Conservation (phyloP, 257 asterid genomes). For the Nicotiana tomentosiformis region DNA sequence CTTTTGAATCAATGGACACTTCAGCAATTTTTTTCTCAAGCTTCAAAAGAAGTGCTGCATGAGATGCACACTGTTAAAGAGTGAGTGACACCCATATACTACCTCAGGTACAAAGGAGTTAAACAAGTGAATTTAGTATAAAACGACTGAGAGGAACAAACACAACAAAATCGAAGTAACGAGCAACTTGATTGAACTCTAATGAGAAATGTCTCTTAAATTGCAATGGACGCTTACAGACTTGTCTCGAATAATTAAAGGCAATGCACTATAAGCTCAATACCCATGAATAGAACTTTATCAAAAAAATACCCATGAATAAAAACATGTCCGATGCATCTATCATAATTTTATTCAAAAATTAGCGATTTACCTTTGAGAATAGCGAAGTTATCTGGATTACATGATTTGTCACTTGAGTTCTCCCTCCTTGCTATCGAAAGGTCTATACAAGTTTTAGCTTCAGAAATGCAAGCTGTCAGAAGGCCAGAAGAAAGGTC, state of each 20-base stretch:
- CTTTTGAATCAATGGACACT: slow-evolving; percentile 80
- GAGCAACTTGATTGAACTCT: neutral
- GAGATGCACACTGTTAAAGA: slow-evolving; percentile 25
- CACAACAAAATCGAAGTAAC: neutral
- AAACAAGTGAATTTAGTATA: neutral
- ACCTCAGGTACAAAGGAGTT: neutral
- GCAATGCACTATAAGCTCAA: neutral
- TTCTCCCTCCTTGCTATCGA: slow-evolving; percentile 60
- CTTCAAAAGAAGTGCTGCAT: slow-evolving; percentile 90
- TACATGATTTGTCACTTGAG: slow-evolving; percentile 76
- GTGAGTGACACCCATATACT: neutral
- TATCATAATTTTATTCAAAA: neutral
- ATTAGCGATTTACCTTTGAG: slow-evolving; percentile 57
- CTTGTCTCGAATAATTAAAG: neutral
- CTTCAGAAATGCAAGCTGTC: slow-evolving; percentile 89
- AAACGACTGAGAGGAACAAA: neutral
- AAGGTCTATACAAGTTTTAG: slow-evolving; percentile 74
- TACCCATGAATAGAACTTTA: neutral
- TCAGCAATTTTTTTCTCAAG: slow-evolving; percentile 85
- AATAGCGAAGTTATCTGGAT: slow-evolving; percentile 90
- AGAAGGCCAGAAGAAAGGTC: slow-evolving; percentile 83
- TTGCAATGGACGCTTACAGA: neutral
- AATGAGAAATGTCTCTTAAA: neutral
- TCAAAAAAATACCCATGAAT: neutral
- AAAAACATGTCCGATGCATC: neutral